Percentiles rank a stretch among this genome's conserved stretches.
Conservation (phyloP, 2,329 filamentous ascomycete genomes). For the Aspergillus udagawae region DNA sequence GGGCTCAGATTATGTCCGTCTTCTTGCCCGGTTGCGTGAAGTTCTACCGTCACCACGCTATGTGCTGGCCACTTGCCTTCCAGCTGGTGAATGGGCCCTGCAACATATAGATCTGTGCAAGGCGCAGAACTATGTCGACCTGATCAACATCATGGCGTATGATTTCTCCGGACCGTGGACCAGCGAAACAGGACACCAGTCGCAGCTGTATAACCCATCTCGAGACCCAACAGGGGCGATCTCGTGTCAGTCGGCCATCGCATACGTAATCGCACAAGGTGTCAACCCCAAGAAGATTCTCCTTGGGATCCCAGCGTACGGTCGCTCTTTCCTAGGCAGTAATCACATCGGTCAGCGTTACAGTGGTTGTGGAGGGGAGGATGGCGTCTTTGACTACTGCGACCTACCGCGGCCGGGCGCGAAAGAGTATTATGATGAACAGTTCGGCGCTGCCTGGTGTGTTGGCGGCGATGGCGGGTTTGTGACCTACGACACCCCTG, state of each 20-base stretch:
- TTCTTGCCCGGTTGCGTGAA: slow-evolving; percentile 63
- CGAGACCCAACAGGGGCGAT: slow-evolving; percentile 35
- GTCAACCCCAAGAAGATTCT: slow-evolving; percentile 69
- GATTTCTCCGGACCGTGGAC: slow-evolving; percentile 74
- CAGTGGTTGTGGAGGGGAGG: slow-evolving; percentile 51
- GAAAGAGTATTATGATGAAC: slow-evolving; percentile 64
- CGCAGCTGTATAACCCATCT: slow-evolving; percentile 63
- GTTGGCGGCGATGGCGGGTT: slow-evolving; percentile 69
- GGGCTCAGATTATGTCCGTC: slow-evolving; percentile 65
- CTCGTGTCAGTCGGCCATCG: slow-evolving; percentile 64
- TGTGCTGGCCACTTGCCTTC: slow-evolving; percentile 67
- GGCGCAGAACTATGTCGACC: slow-evolving; percentile 64
- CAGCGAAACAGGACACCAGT: slow-evolving; percentile 65
- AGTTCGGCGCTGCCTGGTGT: slow-evolving; percentile 67
- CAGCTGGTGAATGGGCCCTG: slow-evolving; percentile 62
- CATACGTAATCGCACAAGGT: slow-evolving; percentile 61
- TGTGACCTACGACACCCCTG: slow-evolving; percentile 73
- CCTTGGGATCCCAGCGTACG: slow-evolving; percentile 71
- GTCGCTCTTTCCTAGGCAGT: slow-evolving; percentile 67
- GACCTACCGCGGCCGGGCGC: slow-evolving; percentile 60
- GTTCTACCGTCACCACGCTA: slow-evolving; percentile 66
- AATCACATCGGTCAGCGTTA: slow-evolving; percentile 61
- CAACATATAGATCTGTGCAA: slow-evolving; percentile 64
- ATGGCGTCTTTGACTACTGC: slow-evolving; percentile 70
- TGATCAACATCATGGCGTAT: slow-evolving; percentile 76